These are phyloP conservation scores for Curvularia verruculosa DNA, from an alignment of 2,329 filamentous ascomycete genomes.

Conservation along the genomic window DNA sequence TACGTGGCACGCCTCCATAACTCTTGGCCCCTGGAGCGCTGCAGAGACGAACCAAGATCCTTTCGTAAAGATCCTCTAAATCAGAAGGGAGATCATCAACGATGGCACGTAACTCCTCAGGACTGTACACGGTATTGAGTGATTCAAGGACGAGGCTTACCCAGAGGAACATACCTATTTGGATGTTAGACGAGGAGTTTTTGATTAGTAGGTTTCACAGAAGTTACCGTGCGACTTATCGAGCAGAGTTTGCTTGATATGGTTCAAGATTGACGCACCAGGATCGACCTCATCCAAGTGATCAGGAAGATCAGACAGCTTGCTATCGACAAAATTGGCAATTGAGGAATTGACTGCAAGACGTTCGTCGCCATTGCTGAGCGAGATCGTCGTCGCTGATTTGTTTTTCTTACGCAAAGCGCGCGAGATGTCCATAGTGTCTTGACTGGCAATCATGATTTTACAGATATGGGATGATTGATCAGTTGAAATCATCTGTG, in stretches of 20 bases:
- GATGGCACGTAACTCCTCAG: conserved; percentile 9
- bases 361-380: conserved; percentile 9
- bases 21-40: conserved; percentile 4
- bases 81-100: conserved; percentile 19
- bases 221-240: conserved; percentile 16
- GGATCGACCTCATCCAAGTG: conserved; percentile 16
- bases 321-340: conserved; percentile 12
- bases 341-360: conserved; percentile 10
- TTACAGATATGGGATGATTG: conserved; percentile 14
- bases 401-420: conserved; percentile 6
- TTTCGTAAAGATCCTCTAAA: conserved; percentile 12
- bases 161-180: conserved; percentile 15
- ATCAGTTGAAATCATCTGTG: conserved; percentile 4
- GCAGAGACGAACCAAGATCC: conserved; percentile 12
- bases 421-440: not conserved
- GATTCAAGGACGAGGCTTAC: conserved; percentile 6
- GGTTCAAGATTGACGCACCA: conserved; percentile 1
- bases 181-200: not conserved
- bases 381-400: conserved; percentile 3
- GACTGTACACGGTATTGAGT: conserved; percentile 5
- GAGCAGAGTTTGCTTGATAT: conserved; percentile 9
- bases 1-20: conserved; percentile 12
- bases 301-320: conserved; percentile 10
- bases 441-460: not conserved
- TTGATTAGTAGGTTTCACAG: not conserved